Evolutionary conservation across 2,329 filamentous ascomycete genomes (phyloP).

Genomic region (Juglanconis juglandina): DNA sequence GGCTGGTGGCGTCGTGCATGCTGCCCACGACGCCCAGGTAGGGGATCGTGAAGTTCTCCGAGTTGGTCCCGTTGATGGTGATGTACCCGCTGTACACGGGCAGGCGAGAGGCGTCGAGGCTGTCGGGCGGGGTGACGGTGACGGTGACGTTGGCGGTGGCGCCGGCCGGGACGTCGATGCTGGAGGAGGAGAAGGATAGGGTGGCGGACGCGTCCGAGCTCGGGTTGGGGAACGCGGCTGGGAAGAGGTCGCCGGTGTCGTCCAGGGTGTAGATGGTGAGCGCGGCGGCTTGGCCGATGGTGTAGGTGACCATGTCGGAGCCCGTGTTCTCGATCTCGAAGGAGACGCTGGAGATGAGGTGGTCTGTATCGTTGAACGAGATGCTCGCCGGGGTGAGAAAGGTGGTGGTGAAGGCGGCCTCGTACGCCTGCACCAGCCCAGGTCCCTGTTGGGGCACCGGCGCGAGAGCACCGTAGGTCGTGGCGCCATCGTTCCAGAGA

Average conservation of each 20-base stretch:
- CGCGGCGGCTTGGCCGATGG: not conserved
- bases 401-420: constrained; percentile 3
- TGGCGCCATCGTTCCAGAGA: not conserved
- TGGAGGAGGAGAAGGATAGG: constrained; percentile 20
- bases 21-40: constrained; percentile 35
- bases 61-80: constrained; percentile 34
- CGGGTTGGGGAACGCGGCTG: not conserved
- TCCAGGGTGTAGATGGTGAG: constrained; percentile 7
- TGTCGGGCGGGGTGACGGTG: constrained; percentile 25
- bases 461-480: constrained; percentile 3
- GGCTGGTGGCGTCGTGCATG: constrained; percentile 21
- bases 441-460: constrained; percentile 2
- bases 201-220: constrained; percentile 18
- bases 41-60: constrained; percentile 34
- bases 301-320: not conserved
- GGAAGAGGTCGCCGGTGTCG: constrained; percentile 1
- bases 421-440: constrained; percentile 8
- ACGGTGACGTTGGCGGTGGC: constrained; percentile 24
- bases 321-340: constrained; percentile 6
- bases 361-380: constrained; percentile 7
- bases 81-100: constrained; percentile 43
- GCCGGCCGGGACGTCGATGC: constrained; percentile 27
- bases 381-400: constrained; percentile 4
- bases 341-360: not conserved
- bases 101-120: constrained; percentile 26